Base-by-base conservation (phyloP, 495 filamentous ascomycete species). In the Astrocystis sublimbata region DNA sequence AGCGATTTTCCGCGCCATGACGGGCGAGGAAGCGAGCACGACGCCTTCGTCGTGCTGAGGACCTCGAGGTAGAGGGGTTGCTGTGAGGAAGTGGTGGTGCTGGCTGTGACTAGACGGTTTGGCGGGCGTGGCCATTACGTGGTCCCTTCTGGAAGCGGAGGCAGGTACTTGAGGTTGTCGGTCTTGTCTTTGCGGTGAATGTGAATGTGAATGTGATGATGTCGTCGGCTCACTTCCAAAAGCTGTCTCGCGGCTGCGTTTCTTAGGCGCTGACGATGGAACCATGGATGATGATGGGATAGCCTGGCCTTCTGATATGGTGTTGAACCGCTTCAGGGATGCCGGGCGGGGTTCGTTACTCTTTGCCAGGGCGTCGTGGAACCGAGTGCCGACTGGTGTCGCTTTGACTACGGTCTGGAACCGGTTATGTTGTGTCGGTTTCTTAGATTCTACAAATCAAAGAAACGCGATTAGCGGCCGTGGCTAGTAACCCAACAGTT, bases 401-500 rank as follows among this genome's bases (percentile, higher is more conserved):
- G 91, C 91, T 73, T 88, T 88, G 40, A 96, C 86, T 61, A 92
- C 77, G 41, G 81, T 78, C 35, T 85, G 78, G 36, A 78, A 77
- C 5, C 74, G 70, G 56, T 71, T 60, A 64, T 88, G 89, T 21
- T 84, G 81, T 23, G 83, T 78, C 6, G 88, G 85, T 66, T 89
- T 91, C 65, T 85, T 89, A 4, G 85, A 68, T 75, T 89, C 82
- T 86, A 36, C 49, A 63, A 49, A 45, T 7, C 28, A n/a, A n/a
- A n/a, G n/a, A n/a, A n/a, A n/a, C n/a, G n/a, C n/a, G n/a, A 51
- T 77, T 65, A 77, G 73, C 61, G n/a, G n/a, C n/a, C n/a, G n/a
- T 52, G 66, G 36, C 40, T 55, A 31, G 19, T 43, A 46, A 4
- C 24, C 23, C 45, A 17, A 56, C 19, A 17, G n/a, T n/a, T n/a